These are phyloP conservation scores for Alternaria arborescens DNA, from an alignment of 2,329 filamentous ascomycete genomes.

Conservation along the genomic window DNA sequence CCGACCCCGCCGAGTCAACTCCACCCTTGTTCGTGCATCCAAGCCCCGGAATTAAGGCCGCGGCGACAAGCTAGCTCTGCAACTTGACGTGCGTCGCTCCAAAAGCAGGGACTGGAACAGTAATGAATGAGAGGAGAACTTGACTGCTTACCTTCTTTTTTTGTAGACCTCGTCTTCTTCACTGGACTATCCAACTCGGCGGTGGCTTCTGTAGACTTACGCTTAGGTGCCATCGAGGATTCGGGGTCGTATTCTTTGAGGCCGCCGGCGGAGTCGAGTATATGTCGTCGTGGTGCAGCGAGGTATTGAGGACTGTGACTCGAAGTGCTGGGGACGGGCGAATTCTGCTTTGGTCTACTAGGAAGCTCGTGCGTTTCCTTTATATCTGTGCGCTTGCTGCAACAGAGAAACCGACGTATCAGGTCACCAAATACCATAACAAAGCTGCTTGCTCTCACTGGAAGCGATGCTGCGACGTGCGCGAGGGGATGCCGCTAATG, in stretches of 20 bases:
- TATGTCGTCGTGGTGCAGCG: neutral
- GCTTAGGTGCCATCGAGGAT: conserved; percentile 20
- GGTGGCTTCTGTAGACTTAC: conserved; percentile 11
- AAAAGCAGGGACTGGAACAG: neutral
- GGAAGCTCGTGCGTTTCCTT: conserved; percentile 17
- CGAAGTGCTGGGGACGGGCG: neutral
- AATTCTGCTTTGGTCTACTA: conserved; percentile 2
- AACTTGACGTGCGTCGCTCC: conserved; percentile 7
- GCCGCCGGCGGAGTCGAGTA: conserved; percentile 2
- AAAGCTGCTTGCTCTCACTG: conserved; percentile 9
- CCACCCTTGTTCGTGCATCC: conserved; percentile 19
- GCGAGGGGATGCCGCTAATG: conserved; percentile 4
- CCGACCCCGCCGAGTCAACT: conserved; percentile 25
- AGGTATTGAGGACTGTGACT: neutral
- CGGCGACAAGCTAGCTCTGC: conserved; percentile 10
- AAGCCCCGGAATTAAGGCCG: conserved; percentile 20
- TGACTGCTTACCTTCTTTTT: conserved; percentile 11
- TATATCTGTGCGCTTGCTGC: conserved; percentile 18
- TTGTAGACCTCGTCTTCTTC: conserved; percentile 12
- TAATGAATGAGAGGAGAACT: neutral
- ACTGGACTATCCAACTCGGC: conserved; percentile 4
- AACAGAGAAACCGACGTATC: conserved; percentile 8
- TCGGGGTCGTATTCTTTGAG: conserved; percentile 1
- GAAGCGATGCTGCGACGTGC: conserved; percentile 7
- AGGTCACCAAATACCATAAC: conserved; percentile 11